phyloP scores from a whole-genome alignment of 179 eudicot genomes.

The Pouteria campechiana region DNA sequence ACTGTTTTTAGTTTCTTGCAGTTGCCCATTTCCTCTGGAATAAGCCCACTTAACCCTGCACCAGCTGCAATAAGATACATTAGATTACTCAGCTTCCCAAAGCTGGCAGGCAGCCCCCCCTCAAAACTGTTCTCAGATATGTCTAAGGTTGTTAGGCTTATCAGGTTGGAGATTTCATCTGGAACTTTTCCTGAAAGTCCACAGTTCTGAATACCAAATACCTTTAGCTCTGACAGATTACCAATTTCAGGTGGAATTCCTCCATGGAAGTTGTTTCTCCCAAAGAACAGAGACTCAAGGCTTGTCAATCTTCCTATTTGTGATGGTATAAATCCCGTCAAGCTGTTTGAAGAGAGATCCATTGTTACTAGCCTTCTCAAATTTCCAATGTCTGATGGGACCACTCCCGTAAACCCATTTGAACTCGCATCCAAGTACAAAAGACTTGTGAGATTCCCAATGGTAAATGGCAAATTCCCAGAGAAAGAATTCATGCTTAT shows the following conservation, averaged over 20 bases:
- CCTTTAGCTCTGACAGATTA: conserved; percentile 33
- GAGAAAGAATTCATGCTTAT: conserved; percentile 52
- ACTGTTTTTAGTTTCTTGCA: conserved; percentile 59
- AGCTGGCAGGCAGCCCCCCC: conserved; percentile 56
- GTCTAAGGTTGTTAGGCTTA: conserved; percentile 41
- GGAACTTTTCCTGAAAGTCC: conserved; percentile 52
- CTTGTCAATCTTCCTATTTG: conserved; percentile 33
- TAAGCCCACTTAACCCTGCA: conserved; percentile 58
- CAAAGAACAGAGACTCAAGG: conserved; percentile 28
- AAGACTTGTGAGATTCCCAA: conserved; percentile 43
- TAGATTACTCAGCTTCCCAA: conserved; percentile 55
- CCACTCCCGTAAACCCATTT: conserved; percentile 46
- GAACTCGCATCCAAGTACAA: conserved; percentile 44
- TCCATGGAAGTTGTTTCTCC: conserved; percentile 31
- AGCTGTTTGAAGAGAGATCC: conserved; percentile 55
- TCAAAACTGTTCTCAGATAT: conserved; percentile 55
- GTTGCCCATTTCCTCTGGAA: conserved; percentile 65
- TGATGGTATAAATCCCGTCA: conserved; percentile 48
- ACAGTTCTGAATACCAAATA: conserved; percentile 51
- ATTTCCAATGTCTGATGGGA: conserved; percentile 48
- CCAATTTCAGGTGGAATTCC: conserved; percentile 49
- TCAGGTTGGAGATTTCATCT: conserved; percentile 44
- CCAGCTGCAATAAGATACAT: conserved; percentile 42
- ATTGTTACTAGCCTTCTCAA: conserved; percentile 32
- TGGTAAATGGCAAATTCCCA: conserved; percentile 54